Base-by-base conservation (phyloP, 1,139 yeast genomes). In the Zhuliangozyma parablackwelliae region DNA sequence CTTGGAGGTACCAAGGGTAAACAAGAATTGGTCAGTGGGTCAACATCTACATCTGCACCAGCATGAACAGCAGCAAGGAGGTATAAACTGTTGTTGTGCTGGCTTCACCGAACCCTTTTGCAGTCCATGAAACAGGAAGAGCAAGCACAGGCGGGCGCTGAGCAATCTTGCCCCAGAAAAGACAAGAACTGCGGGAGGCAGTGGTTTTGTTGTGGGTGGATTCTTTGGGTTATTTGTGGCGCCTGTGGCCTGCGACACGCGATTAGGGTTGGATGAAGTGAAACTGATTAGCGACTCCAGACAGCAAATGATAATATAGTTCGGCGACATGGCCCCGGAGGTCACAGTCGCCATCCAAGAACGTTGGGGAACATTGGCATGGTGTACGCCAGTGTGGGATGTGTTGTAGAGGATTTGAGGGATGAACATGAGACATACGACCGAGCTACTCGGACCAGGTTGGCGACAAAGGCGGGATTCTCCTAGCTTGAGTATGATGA, bases 191-290 rank as follows among this genome's bases (percentile, higher is more conserved):
- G 86, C 96, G 12, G 97, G 97, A 43, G 97, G 82, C 16, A 82
- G 95, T 12, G 98, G 98, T 31, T 92, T 89, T 63, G 92, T 83
- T 29, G 77, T 92, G 33, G 98, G 98, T 64, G 98, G 97, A 46
- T 86, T 90, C 45, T 89, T 92, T 59, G 97, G 98, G 44, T 68
- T 92, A 37, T 90, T 92, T 65, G 92, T 92, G 97, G 96, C 97
- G 4, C 83, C 95, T 34, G 82, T 81, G 84, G 80, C 89, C 2
- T 84, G 84, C 54, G 95, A 86, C 61, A 86, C 85, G 1, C 89
- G 94, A 1, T 70, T 82, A 26, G 92, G 83, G 7, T 61, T 78
- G 2, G 74, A 73, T 16, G 72, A 80, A 3, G 71, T 69, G 28
- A 56, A 51, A 27, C 78, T 72, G 46, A 77, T 88, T 34, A 76